phyloP scores from a whole-genome alignment of 163 green algal species.

The Chloromonas sp. region DNA sequence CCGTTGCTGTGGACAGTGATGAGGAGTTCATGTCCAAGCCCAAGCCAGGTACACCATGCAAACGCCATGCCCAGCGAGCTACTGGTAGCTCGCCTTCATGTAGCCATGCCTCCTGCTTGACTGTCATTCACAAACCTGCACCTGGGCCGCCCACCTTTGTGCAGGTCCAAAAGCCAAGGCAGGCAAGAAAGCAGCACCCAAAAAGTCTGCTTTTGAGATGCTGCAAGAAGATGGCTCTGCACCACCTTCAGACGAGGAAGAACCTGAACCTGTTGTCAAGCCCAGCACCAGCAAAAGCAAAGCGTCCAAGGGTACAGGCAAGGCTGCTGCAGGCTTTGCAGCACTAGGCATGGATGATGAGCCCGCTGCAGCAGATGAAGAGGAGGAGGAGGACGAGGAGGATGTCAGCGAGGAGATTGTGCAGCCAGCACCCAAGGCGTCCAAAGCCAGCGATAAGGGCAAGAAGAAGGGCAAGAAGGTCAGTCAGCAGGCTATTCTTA shows the following conservation, averaged over 20 bases:
- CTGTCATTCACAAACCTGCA: neutral
- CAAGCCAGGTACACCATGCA: constrained; percentile 9
- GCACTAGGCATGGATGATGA: constrained; percentile 26
- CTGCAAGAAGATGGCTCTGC: neutral
- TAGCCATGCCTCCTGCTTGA: too few species aligned
- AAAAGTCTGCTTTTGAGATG: constrained; percentile 1
- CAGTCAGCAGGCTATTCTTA: neutral
- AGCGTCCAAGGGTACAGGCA: constrained; percentile 26
- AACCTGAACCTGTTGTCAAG: constrained; percentile 15
- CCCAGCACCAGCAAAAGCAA: constrained; percentile 35
- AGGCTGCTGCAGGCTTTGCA: constrained; percentile 22
- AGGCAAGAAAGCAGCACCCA: neutral
- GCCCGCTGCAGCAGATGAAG: neutral
- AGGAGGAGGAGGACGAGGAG: constrained; percentile 15
- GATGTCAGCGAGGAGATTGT: neutral
- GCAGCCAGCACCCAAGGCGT: neutral
- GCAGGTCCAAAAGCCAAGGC: constrained; percentile 3
- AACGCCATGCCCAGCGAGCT: constrained; percentile 19
- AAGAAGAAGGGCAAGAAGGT: constrained; percentile 53
- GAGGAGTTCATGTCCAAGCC: constrained; percentile 6
- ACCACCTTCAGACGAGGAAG: constrained; percentile 28
- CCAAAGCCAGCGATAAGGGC: constrained; percentile 21
- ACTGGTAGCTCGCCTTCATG: neutral
- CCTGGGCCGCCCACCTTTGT: neutral
- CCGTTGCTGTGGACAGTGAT: neutral